phyloP scores from a whole-genome alignment of 2,329 filamentous ascomycete genomes.

The Xylaria sp. region DNA sequence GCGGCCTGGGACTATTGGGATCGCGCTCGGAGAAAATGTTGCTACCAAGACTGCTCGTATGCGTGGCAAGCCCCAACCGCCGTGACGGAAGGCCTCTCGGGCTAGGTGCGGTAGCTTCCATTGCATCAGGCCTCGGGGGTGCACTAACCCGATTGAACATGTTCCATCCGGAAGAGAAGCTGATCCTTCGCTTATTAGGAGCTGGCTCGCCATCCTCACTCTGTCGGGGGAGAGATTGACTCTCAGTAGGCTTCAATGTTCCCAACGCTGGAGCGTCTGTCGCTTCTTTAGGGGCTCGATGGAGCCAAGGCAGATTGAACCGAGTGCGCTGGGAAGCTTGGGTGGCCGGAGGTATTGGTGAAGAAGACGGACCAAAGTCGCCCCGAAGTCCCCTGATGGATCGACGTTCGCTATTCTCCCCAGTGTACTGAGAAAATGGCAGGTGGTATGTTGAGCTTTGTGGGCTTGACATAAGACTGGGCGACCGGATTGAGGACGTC shows the following conservation, averaged over 20 bases:
- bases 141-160: slow-evolving; percentile 61
- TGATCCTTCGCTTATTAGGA: slow-evolving; percentile 62
- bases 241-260: slow-evolving; percentile 72
- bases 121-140: slow-evolving; percentile 45
- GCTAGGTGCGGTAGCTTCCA: slow-evolving; percentile 42
- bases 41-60: slow-evolving; percentile 55
- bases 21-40: slow-evolving; percentile 60
- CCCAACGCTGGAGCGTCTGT: slow-evolving; percentile 69
- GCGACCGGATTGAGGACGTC: slow-evolving; percentile 61
- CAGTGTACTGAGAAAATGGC: slow-evolving; percentile 56
- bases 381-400: slow-evolving; percentile 45
- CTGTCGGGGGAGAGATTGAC: slow-evolving; percentile 75
- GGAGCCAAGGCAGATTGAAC: slow-evolving; percentile 62
- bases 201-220: slow-evolving; percentile 60
- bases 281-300: slow-evolving; percentile 65
- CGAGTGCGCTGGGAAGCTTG: slow-evolving; percentile 51
- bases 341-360: slow-evolving; percentile 45
- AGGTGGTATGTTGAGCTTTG: slow-evolving; percentile 65
- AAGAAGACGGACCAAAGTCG: slow-evolving; percentile 46
- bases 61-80: slow-evolving; percentile 37
- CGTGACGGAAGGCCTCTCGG: slow-evolving; percentile 37
- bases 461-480: slow-evolving; percentile 65
- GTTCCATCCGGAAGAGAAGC: slow-evolving; percentile 62
- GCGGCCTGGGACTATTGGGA: slow-evolving; percentile 66
- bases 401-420: slow-evolving; percentile 52